Conservation (phyloP, 371 early-diverging fungal species). For the Lichtheimia corymbifera region DNA sequence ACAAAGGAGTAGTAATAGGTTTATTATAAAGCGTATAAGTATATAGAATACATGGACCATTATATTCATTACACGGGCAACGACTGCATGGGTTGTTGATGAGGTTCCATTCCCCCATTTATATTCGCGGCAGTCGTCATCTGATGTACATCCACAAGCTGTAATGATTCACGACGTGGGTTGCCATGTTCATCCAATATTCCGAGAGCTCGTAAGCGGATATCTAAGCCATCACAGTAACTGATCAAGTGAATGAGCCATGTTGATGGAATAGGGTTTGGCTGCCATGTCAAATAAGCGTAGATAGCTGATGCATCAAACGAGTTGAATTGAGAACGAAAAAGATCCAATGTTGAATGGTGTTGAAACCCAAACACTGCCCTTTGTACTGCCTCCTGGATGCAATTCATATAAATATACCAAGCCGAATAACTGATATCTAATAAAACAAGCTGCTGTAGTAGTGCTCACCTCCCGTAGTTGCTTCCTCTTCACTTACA, state of each 20-base stretch:
- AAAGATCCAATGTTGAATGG: slow-evolving; percentile 28
- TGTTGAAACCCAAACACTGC: slow-evolving; percentile 32
- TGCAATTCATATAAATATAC: slow-evolving; percentile 33
- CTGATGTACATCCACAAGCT: slow-evolving; percentile 13
- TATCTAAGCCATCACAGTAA: slow-evolving; percentile 42
- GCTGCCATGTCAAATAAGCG: slow-evolving; percentile 37
- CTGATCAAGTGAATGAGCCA: slow-evolving; percentile 35
- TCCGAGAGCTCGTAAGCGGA: slow-evolving; percentile 33
- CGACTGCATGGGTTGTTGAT: slow-evolving; percentile 4
- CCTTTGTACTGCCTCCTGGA: slow-evolving; percentile 30
- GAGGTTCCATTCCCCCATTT: too few relatives aligned
- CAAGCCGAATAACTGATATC: slow-evolving; percentile 38
- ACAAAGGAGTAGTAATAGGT: too few relatives aligned
- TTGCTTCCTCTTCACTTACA: slow-evolving; percentile 34
- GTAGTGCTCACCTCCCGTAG: neutral
- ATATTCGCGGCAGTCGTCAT: slow-evolving; percentile 5
- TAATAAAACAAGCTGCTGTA: neutral
- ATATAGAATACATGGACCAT: too few relatives aligned
- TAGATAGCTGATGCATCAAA: slow-evolving; percentile 21
- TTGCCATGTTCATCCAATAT: slow-evolving; percentile 31
- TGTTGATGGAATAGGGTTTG: slow-evolving; percentile 24
- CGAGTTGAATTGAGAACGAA: slow-evolving; percentile 20
- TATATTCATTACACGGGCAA: slow-evolving; percentile 7
- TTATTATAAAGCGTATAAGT: too few relatives aligned
- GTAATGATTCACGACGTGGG: neutral